These are phyloP conservation scores for Ensete ventricosum DNA, from an alignment of 176 grass and related monocot genomes.

Conservation along the genomic window DNA sequence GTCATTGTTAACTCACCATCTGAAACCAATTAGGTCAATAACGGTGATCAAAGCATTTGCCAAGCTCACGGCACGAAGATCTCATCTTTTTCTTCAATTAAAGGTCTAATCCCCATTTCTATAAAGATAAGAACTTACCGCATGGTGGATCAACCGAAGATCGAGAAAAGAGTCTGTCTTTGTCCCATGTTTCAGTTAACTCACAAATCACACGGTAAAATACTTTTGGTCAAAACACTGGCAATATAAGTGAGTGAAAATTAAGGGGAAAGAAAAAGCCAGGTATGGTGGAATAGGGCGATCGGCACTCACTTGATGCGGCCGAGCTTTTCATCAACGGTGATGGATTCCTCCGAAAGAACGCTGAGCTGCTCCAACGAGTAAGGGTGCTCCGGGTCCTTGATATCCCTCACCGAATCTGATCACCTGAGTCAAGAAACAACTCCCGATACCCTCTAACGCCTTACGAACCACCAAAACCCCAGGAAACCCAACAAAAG, in stretches of 20 bases:
- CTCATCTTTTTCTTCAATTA: background rate
- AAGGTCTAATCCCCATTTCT: background rate
- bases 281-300: background rate
- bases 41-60: background rate
- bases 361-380: constrained; percentile 99
- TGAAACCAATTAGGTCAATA: background rate
- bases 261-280: background rate
- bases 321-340: constrained; percentile 84
- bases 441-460: background rate
- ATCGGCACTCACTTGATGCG: constrained; percentile 54
- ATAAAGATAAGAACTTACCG: background rate
- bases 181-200: background rate
- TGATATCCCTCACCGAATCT: constrained; percentile 96
- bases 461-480: background rate
- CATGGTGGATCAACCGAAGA: background rate
- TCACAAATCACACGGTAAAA: background rate
- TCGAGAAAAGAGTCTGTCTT: background rate
- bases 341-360: constrained; percentile 81
- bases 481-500: background rate
- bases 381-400: constrained; percentile 99
- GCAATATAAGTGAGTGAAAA: background rate
- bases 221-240: background rate
- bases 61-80: background rate
- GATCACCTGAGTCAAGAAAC: constrained; percentile 11
- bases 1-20: too few relatives aligned